Base-by-base conservation (phyloP, 371 early-diverging fungal genomes). In the Mucor sp. region DNA sequence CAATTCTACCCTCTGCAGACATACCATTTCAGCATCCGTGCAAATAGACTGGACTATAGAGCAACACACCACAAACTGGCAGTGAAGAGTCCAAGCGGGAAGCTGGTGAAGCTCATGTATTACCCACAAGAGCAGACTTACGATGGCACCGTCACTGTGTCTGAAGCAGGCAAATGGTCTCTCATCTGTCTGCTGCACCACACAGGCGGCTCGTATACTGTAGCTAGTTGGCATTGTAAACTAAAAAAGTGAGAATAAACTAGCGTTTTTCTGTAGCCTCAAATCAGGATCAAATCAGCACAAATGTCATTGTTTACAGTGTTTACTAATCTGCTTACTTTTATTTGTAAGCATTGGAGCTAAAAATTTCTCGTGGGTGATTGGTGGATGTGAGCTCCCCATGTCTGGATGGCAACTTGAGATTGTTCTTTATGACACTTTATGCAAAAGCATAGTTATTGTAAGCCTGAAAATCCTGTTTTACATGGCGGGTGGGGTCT, bases 61-160 rank as follows among this genome's bases (percentile, higher is more conserved):
- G 58, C 66, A 3, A 35, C 61, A 8, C 79, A 79, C 60, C 78
- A 79, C 44, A 84, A 84, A 28, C 58, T 84, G 53, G 81, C 81
- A 1, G 67, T 84, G 33, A 77, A 76, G 14, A 78, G 80, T 55
- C 84, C 84, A 1, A 66, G 63, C 27, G 84, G 84, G 0, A 71
- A 69, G 39, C 32, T 84, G 9, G 67, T 66, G 28, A 81, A 81
- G 23, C 68, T 84, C 6, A 75, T 74, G 70, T 82, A 80, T 56
- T 75, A 69, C 48, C 81, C 84, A 5, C 79, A 79, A 25, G 81
- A 84, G 32, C 76, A 78, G 59, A 71, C 69, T 0, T 84, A 81
- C 41, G 74, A 76, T 64, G 78, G 71, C 4, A 71, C 53, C 1
- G 67, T 84, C 0, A 78, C 67, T 8, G 68, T 84, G 1, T 39